Evolutionary conservation across 1,139 yeast species (phyloP).

Genomic region (Debaryomyces robertsiae): DNA sequence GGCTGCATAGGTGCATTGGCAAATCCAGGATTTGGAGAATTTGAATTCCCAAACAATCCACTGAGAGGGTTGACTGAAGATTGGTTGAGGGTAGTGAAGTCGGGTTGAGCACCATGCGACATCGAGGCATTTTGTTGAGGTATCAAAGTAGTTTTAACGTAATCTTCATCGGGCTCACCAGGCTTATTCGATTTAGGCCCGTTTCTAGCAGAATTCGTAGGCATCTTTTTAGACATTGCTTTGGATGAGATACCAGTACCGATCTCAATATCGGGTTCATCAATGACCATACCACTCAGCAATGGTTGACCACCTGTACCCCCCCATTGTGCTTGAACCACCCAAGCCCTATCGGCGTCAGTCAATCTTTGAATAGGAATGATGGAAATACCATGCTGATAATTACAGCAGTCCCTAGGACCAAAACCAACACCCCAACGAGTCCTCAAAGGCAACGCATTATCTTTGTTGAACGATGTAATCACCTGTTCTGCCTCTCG

Average conservation of each 20-base stretch:
- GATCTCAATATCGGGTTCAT: slow-evolving; percentile 96
- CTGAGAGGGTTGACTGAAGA: slow-evolving; percentile 53
- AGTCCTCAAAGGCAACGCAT: slow-evolving; percentile 65
- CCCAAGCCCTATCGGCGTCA: slow-evolving; percentile 92
- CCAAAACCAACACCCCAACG: slow-evolving; percentile 99
- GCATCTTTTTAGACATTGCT: slow-evolving; percentile 87
- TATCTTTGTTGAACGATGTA: slow-evolving; percentile 55
- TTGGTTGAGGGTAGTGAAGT: slow-evolving; percentile 37
- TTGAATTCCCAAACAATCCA: slow-evolving; percentile 43
- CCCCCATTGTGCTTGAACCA: slow-evolving; percentile 91
- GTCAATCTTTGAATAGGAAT: slow-evolving; percentile 87
- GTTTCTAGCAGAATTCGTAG: slow-evolving; percentile 81
- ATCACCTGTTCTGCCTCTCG: slow-evolving; percentile 83
- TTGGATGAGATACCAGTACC: slow-evolving; percentile 94
- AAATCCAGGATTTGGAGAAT: slow-evolving; percentile 11
- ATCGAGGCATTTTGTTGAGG: slow-evolving; percentile 26
- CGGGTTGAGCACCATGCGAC: slow-evolving; percentile 38
- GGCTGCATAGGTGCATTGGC: slow-evolving; percentile 14
- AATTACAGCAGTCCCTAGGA: slow-evolving; percentile 97
- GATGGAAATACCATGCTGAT: slow-evolving; percentile 84
- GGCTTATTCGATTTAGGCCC: slow-evolving; percentile 82
- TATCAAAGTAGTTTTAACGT: slow-evolving; percentile 40
- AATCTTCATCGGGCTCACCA: slow-evolving; percentile 56
- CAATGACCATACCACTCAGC: slow-evolving; percentile 79
- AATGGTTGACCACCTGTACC: slow-evolving; percentile 94